Evolutionary conservation across 345 rosid species (phyloP).

Genomic region (Cardiospermum halicacabum): DNA sequence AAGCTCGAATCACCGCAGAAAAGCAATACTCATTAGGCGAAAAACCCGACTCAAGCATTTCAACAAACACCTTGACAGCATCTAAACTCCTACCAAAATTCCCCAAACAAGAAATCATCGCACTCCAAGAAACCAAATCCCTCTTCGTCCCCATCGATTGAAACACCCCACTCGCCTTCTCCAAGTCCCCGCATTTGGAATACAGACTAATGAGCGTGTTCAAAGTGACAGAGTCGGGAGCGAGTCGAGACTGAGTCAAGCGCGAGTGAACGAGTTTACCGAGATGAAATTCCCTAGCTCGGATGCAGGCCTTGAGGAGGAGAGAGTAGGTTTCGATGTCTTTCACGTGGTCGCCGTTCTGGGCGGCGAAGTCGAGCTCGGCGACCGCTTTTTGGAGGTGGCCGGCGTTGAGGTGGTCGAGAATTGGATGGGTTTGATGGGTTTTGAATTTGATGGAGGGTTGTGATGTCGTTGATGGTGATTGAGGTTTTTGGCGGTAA

Average conservation of each 20-base stretch:
- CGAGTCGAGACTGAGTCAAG: conserved; percentile 33
- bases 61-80: conserved; percentile 39
- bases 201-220: conserved; percentile 72
- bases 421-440: conserved; percentile 34
- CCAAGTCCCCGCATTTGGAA: conserved; percentile 50
- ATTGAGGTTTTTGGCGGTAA: conserved; percentile 24
- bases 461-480: not conserved
- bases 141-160: conserved; percentile 46
- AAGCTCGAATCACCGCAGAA: conserved; percentile 53
- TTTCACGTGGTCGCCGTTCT: conserved; percentile 35
- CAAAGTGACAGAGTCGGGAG: conserved; percentile 49
- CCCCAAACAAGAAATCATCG: conserved; percentile 65
- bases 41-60: conserved; percentile 52
- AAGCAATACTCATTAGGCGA: conserved; percentile 65
- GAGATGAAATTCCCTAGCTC: conserved; percentile 47
- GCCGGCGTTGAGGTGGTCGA: conserved; percentile 45
- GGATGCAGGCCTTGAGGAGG: conserved; percentile 74
- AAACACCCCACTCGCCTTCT: conserved; percentile 41
- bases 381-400: conserved; percentile 51
- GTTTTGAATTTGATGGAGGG: conserved; percentile 15
- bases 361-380: conserved; percentile 42
- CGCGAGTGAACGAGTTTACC: conserved; percentile 52
- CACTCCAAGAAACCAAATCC: conserved; percentile 71
- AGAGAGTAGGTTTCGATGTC: conserved; percentile 55
- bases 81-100: conserved; percentile 38